Evolutionary conservation across 139 green algal species (phyloP), one percentile per base, ranked within the genome.

Genomic region (Micractinium conductrix): DNA sequence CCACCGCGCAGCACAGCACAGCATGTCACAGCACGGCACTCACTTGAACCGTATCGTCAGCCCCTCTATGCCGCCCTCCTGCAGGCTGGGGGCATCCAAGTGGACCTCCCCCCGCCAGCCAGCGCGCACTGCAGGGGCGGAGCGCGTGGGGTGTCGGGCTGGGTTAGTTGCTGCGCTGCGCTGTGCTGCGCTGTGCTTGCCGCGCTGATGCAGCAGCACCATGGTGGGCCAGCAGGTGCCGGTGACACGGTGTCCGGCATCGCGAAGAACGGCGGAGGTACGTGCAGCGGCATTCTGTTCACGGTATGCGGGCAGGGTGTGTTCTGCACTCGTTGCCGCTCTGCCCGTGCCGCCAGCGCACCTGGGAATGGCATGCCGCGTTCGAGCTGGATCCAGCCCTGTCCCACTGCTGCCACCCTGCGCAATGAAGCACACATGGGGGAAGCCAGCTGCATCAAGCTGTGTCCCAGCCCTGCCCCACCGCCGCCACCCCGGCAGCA

Each of bases 11-110:
- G 2, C 53, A 22, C 10, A 22, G 24, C 2, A 58, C 16, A 16
- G 16, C 19, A 19, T 30, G 53, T 22, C 8, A 21, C 2, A 62
- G 53, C 53, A 19, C 26, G 53, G 14, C 4, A 35, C 70, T 40
- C 70, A 78, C 70, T 28, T 53, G 45, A 78, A 78, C 10, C 45
- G 42, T 8, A 78, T 53, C 28, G 70, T 58, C 6, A 78, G 70
- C 4, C 30, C 30, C 70, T 78, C 70, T 42, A 78, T 78, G 70
- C 70, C 70, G 24, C 42, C 38, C 21, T 53, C 44, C 43, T 78
- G 38, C 35, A 78, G 70, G 9, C 30, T 35, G 14, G 70, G 70
- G 0, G 42, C 42, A 22, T 78, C 70, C 42, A n/a, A 42, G 70
- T 53, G 45, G 8, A 78, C 42, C 26, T 26, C 44, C 1, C 35